These are phyloP conservation scores for Neurospora sp. DNA, from an alignment of 495 filamentous ascomycete species.

Conservation along the genomic window DNA sequence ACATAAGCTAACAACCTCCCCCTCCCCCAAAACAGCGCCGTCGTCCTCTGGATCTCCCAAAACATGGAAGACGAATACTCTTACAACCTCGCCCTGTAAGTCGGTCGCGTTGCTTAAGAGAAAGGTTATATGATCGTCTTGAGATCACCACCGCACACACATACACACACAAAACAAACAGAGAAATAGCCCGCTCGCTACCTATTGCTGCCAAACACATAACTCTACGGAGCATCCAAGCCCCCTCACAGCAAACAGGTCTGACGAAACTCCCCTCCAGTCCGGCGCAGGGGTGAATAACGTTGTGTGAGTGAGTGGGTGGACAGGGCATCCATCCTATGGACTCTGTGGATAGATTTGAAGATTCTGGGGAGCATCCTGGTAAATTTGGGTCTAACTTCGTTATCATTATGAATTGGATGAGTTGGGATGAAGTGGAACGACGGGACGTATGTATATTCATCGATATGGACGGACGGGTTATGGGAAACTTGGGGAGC, in stretches of 20 bases:
- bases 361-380: background rate
- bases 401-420: background rate
- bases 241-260: background rate
- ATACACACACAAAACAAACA: background rate
- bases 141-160: background rate
- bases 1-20: background rate
- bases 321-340: background rate
- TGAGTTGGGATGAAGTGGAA: background rate
- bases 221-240: background rate
- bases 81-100: conserved; percentile 81
- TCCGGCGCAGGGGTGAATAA: background rate
- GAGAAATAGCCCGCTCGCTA: background rate
- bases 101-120: background rate
- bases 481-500: background rate
- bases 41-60: conserved; percentile 80
- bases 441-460: background rate
- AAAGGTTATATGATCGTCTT: background rate
- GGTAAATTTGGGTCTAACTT: background rate
- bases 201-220: background rate
- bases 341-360: no score
- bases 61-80: conserved; percentile 99
- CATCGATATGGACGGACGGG: background rate
- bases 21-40: background rate
- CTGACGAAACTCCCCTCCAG: background rate
- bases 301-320: background rate